Conservation (phyloP, 2,329 filamentous ascomycete genomes). For the Scortechinia acanthostroma region DNA sequence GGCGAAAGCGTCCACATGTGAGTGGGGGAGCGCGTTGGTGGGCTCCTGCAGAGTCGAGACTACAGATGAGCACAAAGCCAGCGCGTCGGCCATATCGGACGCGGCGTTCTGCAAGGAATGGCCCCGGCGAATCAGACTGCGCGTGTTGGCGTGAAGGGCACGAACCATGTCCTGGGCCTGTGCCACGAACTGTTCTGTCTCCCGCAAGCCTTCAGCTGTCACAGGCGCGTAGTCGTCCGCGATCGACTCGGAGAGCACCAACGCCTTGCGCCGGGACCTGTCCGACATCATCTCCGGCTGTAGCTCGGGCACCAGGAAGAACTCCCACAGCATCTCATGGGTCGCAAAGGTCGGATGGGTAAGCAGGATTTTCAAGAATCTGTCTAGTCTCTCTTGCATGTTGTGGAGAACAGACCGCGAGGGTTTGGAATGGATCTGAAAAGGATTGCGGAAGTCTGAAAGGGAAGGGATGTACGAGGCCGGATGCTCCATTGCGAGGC, state of each 20-base stretch:
- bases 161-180: slow-evolving; percentile 86
- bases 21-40: background rate
- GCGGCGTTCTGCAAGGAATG: slow-evolving; percentile 65
- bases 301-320: slow-evolving; percentile 92
- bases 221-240: slow-evolving; percentile 83
- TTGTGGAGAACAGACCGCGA: slow-evolving; percentile 81
- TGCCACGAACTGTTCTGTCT: slow-evolving; percentile 87
- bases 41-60: background rate
- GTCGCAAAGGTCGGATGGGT: slow-evolving; percentile 86
- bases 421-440: slow-evolving; percentile 86
- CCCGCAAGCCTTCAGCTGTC: slow-evolving; percentile 58
- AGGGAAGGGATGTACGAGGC: slow-evolving; percentile 88
- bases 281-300: slow-evolving; percentile 85
- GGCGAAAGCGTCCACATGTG: background rate
- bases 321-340: slow-evolving; percentile 98
- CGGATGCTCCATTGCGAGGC: slow-evolving; percentile 81
- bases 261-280: slow-evolving; percentile 78
- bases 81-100: background rate
- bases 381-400: slow-evolving; percentile 78
- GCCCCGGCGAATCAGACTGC: slow-evolving; percentile 72
- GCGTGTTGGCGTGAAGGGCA: slow-evolving; percentile 74
- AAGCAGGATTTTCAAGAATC: slow-evolving; percentile 79
- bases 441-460: slow-evolving; percentile 73
- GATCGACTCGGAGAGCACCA: slow-evolving; percentile 75
- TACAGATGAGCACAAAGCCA: background rate